Percentiles rank a stretch among this genome's conserved stretches.
Conservation (phyloP, 1,139 yeast genomes). For the Eremothecium sinecaudum region DNA sequence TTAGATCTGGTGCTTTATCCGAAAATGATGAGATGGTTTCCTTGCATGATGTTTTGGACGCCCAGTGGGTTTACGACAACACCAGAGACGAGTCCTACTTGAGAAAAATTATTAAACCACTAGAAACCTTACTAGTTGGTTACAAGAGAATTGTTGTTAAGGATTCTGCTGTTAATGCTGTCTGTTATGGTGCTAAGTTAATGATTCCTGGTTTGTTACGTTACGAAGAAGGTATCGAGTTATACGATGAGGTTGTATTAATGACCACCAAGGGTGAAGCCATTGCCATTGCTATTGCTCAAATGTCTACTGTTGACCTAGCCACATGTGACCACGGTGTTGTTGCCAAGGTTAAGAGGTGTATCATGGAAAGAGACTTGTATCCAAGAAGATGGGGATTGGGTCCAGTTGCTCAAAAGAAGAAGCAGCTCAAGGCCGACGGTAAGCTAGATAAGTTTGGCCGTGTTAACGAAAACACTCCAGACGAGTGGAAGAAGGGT, state of each 20-base stretch:
- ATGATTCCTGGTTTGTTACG: slow-evolving; percentile 98
- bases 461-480: slow-evolving; percentile 86
- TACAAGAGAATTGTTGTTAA: slow-evolving; percentile 96
- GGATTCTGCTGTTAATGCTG: slow-evolving; percentile 97
- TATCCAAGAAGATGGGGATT: slow-evolving; percentile 99
- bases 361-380: slow-evolving; percentile 98
- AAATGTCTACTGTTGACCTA: slow-evolving; percentile 96
- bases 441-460: slow-evolving; percentile 97
- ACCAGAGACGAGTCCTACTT: slow-evolving; percentile 93
- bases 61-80: slow-evolving; percentile 96
- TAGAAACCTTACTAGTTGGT: slow-evolving; percentile 86
- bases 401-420: slow-evolving; percentile 97
- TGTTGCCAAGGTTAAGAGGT: slow-evolving; percentile 96
- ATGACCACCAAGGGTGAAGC: slow-evolving; percentile 99
- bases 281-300: slow-evolving; percentile 96
- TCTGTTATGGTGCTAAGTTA: slow-evolving; percentile 97
- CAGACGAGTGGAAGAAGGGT: slow-evolving; percentile 80
- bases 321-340: slow-evolving; percentile 97
- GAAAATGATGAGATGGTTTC: slow-evolving; percentile 91
- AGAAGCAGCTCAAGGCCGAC: slow-evolving; percentile 94
- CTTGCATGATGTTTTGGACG: slow-evolving; percentile 93
- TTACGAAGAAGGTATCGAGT: slow-evolving; percentile 95
- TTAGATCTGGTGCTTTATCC: slow-evolving; percentile 90
- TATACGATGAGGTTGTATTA: slow-evolving; percentile 94
- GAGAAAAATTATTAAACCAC: slow-evolving; percentile 89